phyloP scores from a whole-genome alignment of 1,284 basidiomycete genomes.

The Trichosporon coremiiforme region DNA sequence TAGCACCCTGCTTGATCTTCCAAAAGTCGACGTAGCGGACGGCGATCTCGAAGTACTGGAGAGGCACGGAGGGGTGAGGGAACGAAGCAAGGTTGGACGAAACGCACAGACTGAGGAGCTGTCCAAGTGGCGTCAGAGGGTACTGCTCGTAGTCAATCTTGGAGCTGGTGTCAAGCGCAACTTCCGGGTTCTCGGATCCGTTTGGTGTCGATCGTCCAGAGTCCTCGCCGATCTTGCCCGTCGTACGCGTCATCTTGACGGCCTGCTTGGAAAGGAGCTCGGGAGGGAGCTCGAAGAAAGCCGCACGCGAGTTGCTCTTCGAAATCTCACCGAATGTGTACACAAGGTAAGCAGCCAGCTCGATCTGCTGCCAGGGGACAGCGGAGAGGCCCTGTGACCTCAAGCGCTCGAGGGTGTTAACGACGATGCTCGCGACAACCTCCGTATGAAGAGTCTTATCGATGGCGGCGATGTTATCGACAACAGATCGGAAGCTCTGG shows the following conservation, averaged over 20 bases:
- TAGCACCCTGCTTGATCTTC: slow-evolving; percentile 82
- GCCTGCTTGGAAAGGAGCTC: slow-evolving; percentile 50
- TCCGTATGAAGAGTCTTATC: slow-evolving; percentile 54
- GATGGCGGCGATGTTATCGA: slow-evolving; percentile 92
- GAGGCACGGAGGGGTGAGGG: slow-evolving; percentile 82
- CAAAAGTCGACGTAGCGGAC: slow-evolving; percentile 96
- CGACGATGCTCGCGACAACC: slow-evolving; percentile 54
- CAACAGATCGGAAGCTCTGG: slow-evolving; percentile 66
- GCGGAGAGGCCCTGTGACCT: slow-evolving; percentile 44
- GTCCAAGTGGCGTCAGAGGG: slow-evolving; percentile 86
- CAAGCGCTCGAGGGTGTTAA: slow-evolving; percentile 47
- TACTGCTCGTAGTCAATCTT: slow-evolving; percentile 79
- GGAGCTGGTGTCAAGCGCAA: slow-evolving; percentile 45
- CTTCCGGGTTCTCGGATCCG: slow-evolving; percentile 21
- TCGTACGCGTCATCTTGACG: slow-evolving; percentile 38
- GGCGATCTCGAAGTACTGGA: slow-evolving; percentile 92
- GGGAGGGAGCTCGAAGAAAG: slow-evolving; percentile 55
- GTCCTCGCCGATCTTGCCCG: slow-evolving; percentile 37
- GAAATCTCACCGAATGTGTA: slow-evolving; percentile 89
- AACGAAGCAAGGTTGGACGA: slow-evolving; percentile 79
- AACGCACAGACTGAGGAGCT: slow-evolving; percentile 82
- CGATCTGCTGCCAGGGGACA: slow-evolving; percentile 90
- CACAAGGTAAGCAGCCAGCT: slow-evolving; percentile 86
- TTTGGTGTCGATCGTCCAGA: slow-evolving; percentile 46
- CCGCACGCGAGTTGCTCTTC: slow-evolving; percentile 59